Evolutionary conservation across 1,139 yeast genomes (phyloP).

Genomic region (Pneumocystis jirovecii): DNA sequence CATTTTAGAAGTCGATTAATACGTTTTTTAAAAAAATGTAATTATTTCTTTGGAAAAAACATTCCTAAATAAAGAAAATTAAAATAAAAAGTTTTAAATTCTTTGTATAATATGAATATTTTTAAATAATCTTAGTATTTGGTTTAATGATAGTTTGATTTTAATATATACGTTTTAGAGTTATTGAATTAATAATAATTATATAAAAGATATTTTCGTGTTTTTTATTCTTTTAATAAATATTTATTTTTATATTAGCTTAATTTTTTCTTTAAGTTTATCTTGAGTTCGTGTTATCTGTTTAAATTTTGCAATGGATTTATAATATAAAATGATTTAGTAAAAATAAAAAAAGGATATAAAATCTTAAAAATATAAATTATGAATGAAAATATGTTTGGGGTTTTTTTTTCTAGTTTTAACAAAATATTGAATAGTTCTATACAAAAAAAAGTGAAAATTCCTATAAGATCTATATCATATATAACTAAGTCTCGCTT

Average conservation of each 20-base stretch:
- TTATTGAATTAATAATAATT: neutral
- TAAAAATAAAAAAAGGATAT: neutral
- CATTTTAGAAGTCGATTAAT: neutral
- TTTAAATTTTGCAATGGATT: neutral
- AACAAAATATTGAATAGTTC: neutral
- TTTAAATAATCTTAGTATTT: neutral
- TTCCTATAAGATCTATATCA: neutral
- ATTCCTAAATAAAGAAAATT: neutral
- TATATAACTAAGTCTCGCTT: neutral
- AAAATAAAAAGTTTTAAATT: neutral
- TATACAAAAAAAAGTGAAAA: neutral
- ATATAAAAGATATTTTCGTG: neutral
- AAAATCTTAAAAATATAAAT: neutral
- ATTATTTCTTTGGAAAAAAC: neutral
- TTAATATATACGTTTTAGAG: neutral
- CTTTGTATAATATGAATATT: neutral
- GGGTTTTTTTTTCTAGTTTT: neutral
- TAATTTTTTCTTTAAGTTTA: too few relatives aligned
- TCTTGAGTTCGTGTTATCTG: neutral
- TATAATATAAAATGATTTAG: neutral
- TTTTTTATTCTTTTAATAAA: too few relatives aligned
- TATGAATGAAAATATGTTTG: too few relatives aligned
- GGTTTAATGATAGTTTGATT: neutral
- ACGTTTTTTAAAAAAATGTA: neutral
- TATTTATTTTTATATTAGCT: too few relatives aligned